A percentile compares a stretch with the other conserved stretches of the same genome.
These are phyloP conservation scores for Coprinellus micaceus DNA, from an alignment of 768 basidiomycete genomes.

Conservation along the genomic window DNA sequence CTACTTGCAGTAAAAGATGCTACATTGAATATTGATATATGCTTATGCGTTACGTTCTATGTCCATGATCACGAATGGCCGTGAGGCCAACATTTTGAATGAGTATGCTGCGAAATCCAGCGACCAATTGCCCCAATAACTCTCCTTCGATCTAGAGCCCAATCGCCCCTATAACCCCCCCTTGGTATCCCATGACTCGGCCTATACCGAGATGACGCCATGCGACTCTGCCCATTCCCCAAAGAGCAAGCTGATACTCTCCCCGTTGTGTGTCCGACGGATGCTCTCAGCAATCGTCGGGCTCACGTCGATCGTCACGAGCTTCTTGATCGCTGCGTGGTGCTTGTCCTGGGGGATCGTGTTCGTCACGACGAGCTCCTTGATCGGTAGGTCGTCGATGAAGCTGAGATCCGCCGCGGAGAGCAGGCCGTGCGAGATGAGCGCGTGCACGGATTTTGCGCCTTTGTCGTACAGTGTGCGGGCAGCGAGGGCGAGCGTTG, in stretches of 20 bases:
- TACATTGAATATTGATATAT: no score
- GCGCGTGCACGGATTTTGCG: slow-evolving; percentile 78
- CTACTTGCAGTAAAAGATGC: no score
- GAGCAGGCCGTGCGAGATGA: slow-evolving; percentile 90
- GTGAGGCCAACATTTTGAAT: no score
- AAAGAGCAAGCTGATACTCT: slow-evolving; percentile 86
- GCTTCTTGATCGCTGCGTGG: slow-evolving; percentile 59
- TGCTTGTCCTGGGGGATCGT: slow-evolving; percentile 84
- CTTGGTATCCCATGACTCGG: no score
- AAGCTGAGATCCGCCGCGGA: slow-evolving; percentile 69
- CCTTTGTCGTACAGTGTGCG: slow-evolving; percentile 87
- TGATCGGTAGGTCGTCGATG: slow-evolving; percentile 70
- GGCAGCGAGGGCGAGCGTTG: slow-evolving; percentile 81
- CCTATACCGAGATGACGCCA: slow-evolving; percentile 35
- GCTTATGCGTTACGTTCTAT: no score
- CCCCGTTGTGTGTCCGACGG: slow-evolving; percentile 89
- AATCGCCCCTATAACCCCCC: no score
- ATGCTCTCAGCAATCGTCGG: slow-evolving; percentile 95
- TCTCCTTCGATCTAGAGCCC: no score
- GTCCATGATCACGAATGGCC: no score
- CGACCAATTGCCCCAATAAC: no score
- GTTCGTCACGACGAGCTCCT: slow-evolving; percentile 92
- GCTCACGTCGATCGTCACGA: slow-evolving; percentile 87
- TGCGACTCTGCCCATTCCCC: slow-evolving; percentile 71
- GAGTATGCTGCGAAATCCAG: no score